phyloP scores from a whole-genome alignment of 345 rosid genomes.

The Aurinia saxatilis region DNA sequence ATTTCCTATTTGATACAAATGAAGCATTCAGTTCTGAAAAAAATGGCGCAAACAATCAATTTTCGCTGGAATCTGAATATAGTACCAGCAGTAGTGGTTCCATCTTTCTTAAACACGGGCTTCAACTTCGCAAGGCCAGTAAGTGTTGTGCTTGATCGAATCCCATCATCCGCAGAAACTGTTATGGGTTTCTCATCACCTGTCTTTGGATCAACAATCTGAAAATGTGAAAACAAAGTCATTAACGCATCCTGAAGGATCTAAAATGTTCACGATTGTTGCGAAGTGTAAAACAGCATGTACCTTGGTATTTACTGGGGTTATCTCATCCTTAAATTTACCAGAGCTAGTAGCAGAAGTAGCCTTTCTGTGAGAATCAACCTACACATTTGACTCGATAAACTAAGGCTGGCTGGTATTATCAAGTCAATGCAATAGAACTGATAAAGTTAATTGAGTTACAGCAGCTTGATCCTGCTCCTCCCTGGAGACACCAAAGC shows the following conservation, averaged over 20 bases:
- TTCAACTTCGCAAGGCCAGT: slow-evolving; percentile 62
- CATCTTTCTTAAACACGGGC: slow-evolving; percentile 83
- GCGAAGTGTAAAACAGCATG: not conserved
- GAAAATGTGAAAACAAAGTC: slow-evolving; percentile 15
- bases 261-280: not conserved
- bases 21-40: not conserved
- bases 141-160: slow-evolving; percentile 63
- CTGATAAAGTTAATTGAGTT: slow-evolving; percentile 29
- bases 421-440: not conserved
- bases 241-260: not conserved
- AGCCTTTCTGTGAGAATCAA: slow-evolving; percentile 91
- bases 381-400: slow-evolving; percentile 33
- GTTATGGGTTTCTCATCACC: slow-evolving; percentile 65
- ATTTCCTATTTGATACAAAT: slow-evolving; percentile 46
- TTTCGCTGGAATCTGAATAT: not conserved
- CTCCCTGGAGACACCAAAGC: slow-evolving; percentile 77
- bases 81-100: slow-evolving; percentile 90
- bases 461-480: slow-evolving; percentile 99
- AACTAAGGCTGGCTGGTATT: slow-evolving; percentile 4
- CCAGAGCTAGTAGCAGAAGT: slow-evolving; percentile 87
- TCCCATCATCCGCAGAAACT: slow-evolving; percentile 86
- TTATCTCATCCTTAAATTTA: slow-evolving; percentile 82
- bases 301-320: slow-evolving; percentile 90
- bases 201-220: slow-evolving; percentile 89
- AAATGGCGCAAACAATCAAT: not conserved